Base-by-base conservation (phyloP, 1,284 basidiomycete species). In the Neonothopanus nambi region DNA sequence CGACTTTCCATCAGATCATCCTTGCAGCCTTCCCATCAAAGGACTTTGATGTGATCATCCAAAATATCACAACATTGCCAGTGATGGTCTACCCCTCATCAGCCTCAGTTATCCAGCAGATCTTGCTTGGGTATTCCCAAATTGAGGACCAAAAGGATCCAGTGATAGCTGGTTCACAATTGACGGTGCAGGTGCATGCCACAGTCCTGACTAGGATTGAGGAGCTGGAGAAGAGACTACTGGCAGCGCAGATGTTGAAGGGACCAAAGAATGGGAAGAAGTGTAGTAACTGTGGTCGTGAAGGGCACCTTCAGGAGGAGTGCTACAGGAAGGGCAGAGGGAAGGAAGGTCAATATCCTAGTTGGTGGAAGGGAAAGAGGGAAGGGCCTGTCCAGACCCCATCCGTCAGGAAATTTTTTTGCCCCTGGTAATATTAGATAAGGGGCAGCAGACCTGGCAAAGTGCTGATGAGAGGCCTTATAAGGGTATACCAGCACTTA, bases 271-370 rank as follows among this genome's bases (percentile, higher is more conserved):
- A 24, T 2, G 11, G 30, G 7, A 28, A 44, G 17, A 24, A 24
- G 18, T 44, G 42, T n/a, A 26, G 11, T 9, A 44, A 44, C 12
- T 48, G 52, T 23, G 17, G 8, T 36, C 7, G 45, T 2, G 18
- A 11, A 2, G 45, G 45, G 21, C 45, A 48, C 15, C 11, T 43
- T 1, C 12, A 28, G 12, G 38, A 24, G 17, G 52, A 54, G 1
- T 54, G 45, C 21, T 48, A 20, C 12, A 23, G 36, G 33, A 54
- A 43, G 15, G 52, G 45, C 5, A 38, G 28, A 35, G 52, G 45
- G 23, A 54, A 48, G 30, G 52, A 54, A 18, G 51, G 51, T 1
- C 51, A 52, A 23, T 49, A 49, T 30, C 52, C 47, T 17, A 21
- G 21, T 1, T 54, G 52, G 47, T 48, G 36, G 35, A 2, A n/a